Conservation (phyloP, 75 land plant species). For the Pinus tabuliformis region DNA sequence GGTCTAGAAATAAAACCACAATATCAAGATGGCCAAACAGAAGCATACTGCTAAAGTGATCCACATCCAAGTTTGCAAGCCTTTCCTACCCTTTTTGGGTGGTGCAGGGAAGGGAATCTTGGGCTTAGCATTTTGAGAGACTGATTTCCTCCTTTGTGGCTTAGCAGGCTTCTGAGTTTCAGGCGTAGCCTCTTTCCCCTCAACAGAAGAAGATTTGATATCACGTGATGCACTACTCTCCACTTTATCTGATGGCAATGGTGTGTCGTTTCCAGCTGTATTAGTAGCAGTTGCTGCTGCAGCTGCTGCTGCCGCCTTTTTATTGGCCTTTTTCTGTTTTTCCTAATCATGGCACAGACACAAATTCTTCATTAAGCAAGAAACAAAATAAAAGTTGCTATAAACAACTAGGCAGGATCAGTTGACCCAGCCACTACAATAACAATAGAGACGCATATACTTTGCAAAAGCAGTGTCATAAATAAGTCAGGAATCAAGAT, state of each 20-base stretch:
- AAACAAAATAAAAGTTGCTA: not conserved
- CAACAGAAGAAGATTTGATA: constrained; percentile 13
- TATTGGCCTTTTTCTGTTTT: constrained; percentile 66
- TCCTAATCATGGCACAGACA: constrained; percentile 28
- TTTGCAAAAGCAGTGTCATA: not conserved
- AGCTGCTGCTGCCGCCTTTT: constrained; percentile 49
- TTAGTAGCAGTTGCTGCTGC: not conserved
- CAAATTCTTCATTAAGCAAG: not conserved
- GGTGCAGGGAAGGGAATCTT: constrained; percentile 37
- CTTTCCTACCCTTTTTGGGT: constrained; percentile 46
- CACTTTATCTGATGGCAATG: not conserved
- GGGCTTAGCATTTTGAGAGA: constrained; percentile 25
- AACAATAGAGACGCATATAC: not conserved
- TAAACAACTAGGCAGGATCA: not conserved
- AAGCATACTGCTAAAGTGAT: constrained; percentile 7
- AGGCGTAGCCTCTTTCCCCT: constrained; percentile 5
- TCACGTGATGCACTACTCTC: constrained; percentile 14
- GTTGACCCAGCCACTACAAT: not conserved
- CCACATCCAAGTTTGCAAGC: constrained; percentile 49
- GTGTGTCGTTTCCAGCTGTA: constrained; percentile 10
- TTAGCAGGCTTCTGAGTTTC: constrained; percentile 22
- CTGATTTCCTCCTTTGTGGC: constrained; percentile 12
- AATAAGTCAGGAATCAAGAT: not conserved
- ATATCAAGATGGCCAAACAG: not conserved
- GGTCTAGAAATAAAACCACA: constrained; percentile 6